These are phyloP conservation scores for Kokia cookei DNA, from an alignment of 441 rosid genomes.

Conservation along the genomic window DNA sequence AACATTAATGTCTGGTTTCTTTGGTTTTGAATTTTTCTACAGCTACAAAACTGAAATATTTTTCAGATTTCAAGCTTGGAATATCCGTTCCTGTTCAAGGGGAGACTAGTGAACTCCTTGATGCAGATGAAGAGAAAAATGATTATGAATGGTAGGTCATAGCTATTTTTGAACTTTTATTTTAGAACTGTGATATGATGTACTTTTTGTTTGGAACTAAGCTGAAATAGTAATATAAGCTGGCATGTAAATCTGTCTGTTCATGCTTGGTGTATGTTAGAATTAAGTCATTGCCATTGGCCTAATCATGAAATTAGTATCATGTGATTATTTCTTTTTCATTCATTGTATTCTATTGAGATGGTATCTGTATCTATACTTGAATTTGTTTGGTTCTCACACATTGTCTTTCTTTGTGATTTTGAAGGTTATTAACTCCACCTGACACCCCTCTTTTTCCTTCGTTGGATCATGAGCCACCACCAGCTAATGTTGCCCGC, in stretches of 20 bases:
- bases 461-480: conserved; percentile 84
- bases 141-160: conserved; percentile 89
- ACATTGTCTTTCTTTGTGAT: conserved; percentile 23
- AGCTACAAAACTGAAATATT: conserved; percentile 82
- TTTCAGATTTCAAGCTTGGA: conserved; percentile 74
- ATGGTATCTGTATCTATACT: background rate
- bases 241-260: background rate
- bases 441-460: conserved; percentile 98
- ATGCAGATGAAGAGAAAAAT: conserved; percentile 85
- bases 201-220: conserved; percentile 6
- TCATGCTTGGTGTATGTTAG: background rate
- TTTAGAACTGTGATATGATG: background rate
- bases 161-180: background rate
- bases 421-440: conserved; percentile 91
- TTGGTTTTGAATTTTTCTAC: conserved; percentile 21
- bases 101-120: conserved; percentile 81
- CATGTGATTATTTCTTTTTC: background rate
- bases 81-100: conserved; percentile 33
- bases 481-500: conserved; percentile 38
- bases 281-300: conserved; percentile 4
- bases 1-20: conserved; percentile 14
- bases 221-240: background rate
- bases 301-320: background rate
- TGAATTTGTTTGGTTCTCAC: conserved; percentile 23
- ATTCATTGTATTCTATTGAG: conserved; percentile 11